Evolutionary conservation across 768 basidiomycete species (phyloP).

Genomic region (Sporobolomyces roseus): DNA sequence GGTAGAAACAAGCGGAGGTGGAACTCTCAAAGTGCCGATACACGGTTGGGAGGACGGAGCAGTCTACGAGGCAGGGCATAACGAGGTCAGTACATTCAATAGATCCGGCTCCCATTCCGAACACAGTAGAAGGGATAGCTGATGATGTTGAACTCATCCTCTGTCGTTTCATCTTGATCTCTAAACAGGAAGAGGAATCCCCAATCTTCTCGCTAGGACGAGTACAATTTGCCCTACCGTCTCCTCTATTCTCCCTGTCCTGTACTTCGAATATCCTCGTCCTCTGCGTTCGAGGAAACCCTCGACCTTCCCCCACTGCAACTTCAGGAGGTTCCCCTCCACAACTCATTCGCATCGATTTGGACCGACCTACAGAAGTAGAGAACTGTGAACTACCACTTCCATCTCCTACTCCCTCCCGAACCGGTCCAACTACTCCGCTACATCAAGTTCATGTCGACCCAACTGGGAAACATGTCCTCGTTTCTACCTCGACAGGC

Average conservation of each 20-base stretch:
- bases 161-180: not conserved
- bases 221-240: slow-evolving; percentile 38
- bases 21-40: not conserved
- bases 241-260: slow-evolving; percentile 22
- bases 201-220: slow-evolving; percentile 37
- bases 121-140: too few species aligned
- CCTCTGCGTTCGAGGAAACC: slow-evolving; percentile 40
- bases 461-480: slow-evolving; percentile 83
- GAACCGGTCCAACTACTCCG: not conserved
- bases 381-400: slow-evolving; percentile 65
- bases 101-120: too few species aligned
- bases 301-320: slow-evolving; percentile 27
- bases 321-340: slow-evolving; percentile 13
- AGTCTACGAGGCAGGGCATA: slow-evolving; percentile 19
- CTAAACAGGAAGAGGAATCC: slow-evolving; percentile 17
- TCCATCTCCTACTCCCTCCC: slow-evolving; percentile 52
- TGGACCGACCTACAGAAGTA: slow-evolving; percentile 80
- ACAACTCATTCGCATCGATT: slow-evolving; percentile 64
- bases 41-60: slow-evolving; percentile 29
- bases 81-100: slow-evolving; percentile 21
- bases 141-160: too few species aligned
- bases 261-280: slow-evolving; percentile 38
- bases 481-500: slow-evolving; percentile 78
- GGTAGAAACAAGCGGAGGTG: not conserved
- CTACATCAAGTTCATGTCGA: slow-evolving; percentile 84